phyloP scores from a whole-genome alignment of 1,284 basidiomycete species.

The Chondrostereum purpureum region DNA sequence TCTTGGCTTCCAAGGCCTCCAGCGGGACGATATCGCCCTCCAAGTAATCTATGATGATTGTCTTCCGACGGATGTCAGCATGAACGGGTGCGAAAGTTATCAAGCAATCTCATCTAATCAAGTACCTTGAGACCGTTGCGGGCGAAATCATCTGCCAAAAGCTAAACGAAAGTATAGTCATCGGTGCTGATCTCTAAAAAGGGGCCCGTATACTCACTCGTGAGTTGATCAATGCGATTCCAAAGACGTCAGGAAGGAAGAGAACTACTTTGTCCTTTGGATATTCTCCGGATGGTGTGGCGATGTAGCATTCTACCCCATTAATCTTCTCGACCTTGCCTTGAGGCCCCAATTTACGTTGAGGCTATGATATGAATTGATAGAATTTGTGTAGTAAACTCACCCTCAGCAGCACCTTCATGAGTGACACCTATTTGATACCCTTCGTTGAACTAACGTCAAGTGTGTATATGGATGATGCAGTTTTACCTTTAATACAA shows the following conservation, averaged over 20 bases:
- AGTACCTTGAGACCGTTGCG: conserved; percentile 40
- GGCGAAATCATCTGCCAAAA: conserved; percentile 50
- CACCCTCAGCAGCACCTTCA: conserved; percentile 47
- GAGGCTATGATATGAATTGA: not conserved
- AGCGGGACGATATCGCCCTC: conserved; percentile 49
- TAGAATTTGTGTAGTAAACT: conserved; percentile 5
- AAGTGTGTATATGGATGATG: not conserved
- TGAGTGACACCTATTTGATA: conserved; percentile 41
- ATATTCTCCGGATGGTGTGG: conserved; percentile 37
- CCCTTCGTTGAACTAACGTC: not conserved
- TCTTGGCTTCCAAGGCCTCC: conserved; percentile 30
- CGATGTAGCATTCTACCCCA: conserved; percentile 44
- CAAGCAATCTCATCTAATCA: conserved; percentile 7
- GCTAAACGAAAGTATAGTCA: conserved; percentile 16
- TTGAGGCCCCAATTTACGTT: too few species aligned
- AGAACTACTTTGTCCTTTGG: conserved; percentile 48
- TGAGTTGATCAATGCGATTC: conserved; percentile 38
- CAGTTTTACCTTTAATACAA: conserved; percentile 36
- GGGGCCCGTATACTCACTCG: conserved; percentile 22
- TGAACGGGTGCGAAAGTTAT: not conserved
- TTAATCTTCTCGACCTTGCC: conserved; percentile 38
- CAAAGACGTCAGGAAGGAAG: conserved; percentile 46
- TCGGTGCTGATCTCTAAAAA: too few species aligned
- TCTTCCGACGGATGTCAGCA: conserved; percentile 20
- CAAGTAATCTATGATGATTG: conserved; percentile 52